A percentile compares a stretch with the other conserved stretches of the same genome.
Evolutionary conservation across 139 green algal genomes (phyloP).

Genomic region (Picochlorum sp.): DNA sequence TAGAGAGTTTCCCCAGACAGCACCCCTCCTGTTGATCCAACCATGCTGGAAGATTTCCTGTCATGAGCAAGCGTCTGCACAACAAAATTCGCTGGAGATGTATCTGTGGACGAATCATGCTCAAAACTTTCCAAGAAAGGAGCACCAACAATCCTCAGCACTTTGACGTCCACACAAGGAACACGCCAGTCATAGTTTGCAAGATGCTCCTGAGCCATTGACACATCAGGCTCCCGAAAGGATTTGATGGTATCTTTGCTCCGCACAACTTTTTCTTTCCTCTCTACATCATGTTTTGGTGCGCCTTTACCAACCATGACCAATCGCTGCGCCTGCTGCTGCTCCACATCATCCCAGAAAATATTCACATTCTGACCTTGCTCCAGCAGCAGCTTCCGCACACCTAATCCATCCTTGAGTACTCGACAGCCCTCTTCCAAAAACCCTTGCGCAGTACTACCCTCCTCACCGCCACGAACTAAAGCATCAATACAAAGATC

Average conservation of each 20-base stretch:
- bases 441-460: slow-evolving; percentile 19
- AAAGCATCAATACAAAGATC: slow-evolving; percentile 37
- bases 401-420: slow-evolving; percentile 28
- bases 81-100: neutral
- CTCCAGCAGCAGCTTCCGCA: slow-evolving; percentile 34
- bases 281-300: no score
- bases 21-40: neutral
- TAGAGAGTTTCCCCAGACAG: neutral
- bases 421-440: slow-evolving; percentile 27
- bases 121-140: slow-evolving; percentile 1
- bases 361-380: neutral
- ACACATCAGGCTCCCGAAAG: no score
- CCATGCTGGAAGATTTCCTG: neutral
- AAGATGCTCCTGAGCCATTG: no score
- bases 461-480: slow-evolving; percentile 4
- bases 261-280: no score
- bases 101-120: neutral
- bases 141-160: slow-evolving; percentile 4
- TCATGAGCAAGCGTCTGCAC: neutral
- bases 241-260: no score
- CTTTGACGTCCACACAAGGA: neutral
- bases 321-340: neutral
- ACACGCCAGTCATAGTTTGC: neutral
- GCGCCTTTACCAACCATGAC: no score
- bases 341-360: slow-evolving; percentile 12